phyloP scores from a whole-genome alignment of 441 rosid species.

The Bocquillonia castaneifolia region DNA sequence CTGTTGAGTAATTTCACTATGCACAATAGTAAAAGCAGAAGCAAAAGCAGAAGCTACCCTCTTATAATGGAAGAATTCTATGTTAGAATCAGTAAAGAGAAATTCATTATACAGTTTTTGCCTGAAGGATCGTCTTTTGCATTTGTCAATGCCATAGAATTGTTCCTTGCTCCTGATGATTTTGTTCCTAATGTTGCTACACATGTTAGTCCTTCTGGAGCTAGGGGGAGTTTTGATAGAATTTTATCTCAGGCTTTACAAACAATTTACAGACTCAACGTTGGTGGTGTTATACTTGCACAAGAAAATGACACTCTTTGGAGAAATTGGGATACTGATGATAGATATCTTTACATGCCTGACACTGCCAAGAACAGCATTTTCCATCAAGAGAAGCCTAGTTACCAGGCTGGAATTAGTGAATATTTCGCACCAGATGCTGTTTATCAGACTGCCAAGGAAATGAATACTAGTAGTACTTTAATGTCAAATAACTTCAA shows the following conservation, averaged over 20 bases:
- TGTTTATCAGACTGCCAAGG: slow-evolving; percentile 44
- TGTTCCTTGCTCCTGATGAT: slow-evolving; percentile 35
- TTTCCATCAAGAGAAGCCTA: slow-evolving; percentile 6
- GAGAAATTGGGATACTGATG: slow-evolving; percentile 56
- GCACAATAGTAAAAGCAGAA: neutral
- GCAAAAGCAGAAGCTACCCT: neutral
- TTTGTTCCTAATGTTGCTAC: slow-evolving; percentile 25
- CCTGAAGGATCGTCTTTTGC: slow-evolving; percentile 33
- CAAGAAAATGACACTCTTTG: slow-evolving; percentile 42
- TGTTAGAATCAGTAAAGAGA: slow-evolving; percentile 24
- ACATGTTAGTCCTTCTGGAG: slow-evolving; percentile 16
- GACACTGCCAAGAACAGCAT: slow-evolving; percentile 20
- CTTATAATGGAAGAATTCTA: slow-evolving; percentile 25
- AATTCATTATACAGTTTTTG: slow-evolving; percentile 22
- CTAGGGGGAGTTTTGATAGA: neutral
- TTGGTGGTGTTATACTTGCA: slow-evolving; percentile 40
- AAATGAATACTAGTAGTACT: slow-evolving; percentile 25
- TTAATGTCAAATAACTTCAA: neutral
- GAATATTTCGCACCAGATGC: slow-evolving; percentile 36
- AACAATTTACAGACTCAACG: slow-evolving; percentile 47
- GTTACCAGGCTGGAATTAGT: slow-evolving; percentile 21
- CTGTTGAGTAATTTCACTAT: slow-evolving; percentile 33
- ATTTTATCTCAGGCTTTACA: slow-evolving; percentile 33
- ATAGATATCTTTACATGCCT: slow-evolving; percentile 26
- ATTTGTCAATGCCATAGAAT: slow-evolving; percentile 53